Conservation (phyloP, 257 asterid species). For the Plantago major region DNA sequence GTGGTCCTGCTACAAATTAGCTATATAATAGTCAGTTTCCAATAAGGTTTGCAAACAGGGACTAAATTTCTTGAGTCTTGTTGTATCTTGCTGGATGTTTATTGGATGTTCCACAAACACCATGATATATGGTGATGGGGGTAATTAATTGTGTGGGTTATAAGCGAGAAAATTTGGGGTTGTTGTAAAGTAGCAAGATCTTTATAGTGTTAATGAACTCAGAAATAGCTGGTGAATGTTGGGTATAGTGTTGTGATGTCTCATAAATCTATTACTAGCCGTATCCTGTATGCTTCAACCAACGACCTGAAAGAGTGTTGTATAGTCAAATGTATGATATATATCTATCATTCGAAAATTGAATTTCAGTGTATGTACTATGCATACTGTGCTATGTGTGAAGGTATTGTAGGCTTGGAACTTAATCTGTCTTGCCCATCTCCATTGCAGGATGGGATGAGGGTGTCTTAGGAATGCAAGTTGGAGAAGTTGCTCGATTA, state of each 20-base stretch:
- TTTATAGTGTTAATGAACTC: background rate
- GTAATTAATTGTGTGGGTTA: too few species aligned
- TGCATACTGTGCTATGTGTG: background rate
- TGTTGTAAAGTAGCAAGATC: background rate
- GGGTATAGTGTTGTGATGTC: background rate
- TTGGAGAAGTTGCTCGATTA: constrained; percentile 89
- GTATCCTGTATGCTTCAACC: background rate
- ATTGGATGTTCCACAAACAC: background rate
- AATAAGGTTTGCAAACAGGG: too few species aligned
- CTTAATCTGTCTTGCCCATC: constrained; percentile 2
- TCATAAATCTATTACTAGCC: background rate
- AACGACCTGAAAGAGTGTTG: too few species aligned
- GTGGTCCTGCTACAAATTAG: too few species aligned
- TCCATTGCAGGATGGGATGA: constrained; percentile 91
- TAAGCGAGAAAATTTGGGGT: background rate
- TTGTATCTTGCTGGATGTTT: background rate
- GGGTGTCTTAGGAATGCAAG: constrained; percentile 92
- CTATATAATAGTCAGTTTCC: too few species aligned
- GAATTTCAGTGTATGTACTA: too few species aligned
- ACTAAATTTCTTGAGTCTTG: too few species aligned
- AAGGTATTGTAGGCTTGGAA: background rate
- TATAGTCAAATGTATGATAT: too few species aligned
- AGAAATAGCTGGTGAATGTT: background rate
- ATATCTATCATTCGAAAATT: too few species aligned
- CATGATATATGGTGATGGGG: too few species aligned